phyloP scores from a whole-genome alignment of 176 grass and related monocot species.

The Carex kokanica region DNA sequence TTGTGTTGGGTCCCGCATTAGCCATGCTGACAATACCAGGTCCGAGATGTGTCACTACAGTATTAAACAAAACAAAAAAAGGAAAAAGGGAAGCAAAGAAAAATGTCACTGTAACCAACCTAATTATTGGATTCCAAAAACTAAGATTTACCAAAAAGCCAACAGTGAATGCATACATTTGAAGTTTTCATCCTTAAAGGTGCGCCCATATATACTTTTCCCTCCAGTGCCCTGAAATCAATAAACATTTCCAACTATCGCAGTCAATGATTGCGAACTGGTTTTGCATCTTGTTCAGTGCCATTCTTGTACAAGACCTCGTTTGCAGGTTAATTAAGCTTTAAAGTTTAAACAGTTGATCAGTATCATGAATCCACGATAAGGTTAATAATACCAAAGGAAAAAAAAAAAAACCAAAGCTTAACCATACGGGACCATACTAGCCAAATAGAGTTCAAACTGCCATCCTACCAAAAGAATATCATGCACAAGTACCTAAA shows the following conservation, averaged over 20 bases:
- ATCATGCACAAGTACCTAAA: background rate
- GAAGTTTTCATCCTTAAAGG: constrained; percentile 96
- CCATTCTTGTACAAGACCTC: background rate
- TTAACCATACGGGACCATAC: background rate
- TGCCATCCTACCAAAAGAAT: background rate
- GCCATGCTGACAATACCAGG: constrained; percentile 91
- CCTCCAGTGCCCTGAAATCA: constrained; percentile 81
- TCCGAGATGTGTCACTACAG: constrained; percentile 67
- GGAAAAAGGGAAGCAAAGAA: background rate
- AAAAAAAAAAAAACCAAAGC: background rate
- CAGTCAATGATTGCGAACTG: background rate
- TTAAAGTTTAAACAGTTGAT: constrained; percentile 7
- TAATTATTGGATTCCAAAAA: background rate
- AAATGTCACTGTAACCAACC: constrained; percentile 2
- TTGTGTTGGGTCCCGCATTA: constrained; percentile 92
- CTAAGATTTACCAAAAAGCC: background rate
- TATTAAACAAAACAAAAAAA: background rate
- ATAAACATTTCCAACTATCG: background rate
- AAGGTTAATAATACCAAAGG: background rate
- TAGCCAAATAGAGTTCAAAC: background rate
- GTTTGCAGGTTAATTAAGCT: background rate
- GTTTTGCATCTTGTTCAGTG: background rate
- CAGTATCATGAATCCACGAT: background rate
- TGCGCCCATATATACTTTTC: constrained; percentile 89
- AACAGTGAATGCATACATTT: constrained; percentile 49